Base-by-base conservation (phyloP, 2,329 filamentous ascomycete species). In the Fusarium fracticaudum region DNA sequence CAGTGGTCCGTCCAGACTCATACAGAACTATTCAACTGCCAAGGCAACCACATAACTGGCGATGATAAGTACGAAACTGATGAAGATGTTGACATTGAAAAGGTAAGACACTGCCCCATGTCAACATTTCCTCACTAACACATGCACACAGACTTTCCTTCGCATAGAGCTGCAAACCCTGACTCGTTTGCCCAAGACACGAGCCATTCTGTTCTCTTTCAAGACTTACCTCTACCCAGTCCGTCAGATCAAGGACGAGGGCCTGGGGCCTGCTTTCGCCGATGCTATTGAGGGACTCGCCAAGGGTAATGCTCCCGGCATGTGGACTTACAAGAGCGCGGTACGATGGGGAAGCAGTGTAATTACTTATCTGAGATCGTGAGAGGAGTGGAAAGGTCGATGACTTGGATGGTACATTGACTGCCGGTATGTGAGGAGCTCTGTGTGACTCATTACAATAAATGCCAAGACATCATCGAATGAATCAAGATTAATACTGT, bases 1-100 rank as follows among this genome's bases (percentile, higher is more conserved):
- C 8, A 78, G 76, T 78, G 76, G 76, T 78, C 73, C 8, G 72
- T 75, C 4, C 73, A 75, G 18, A 71, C 61, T n/a, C 73, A 75
- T 31, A 64, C 72, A 13, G 72, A 74, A n/a, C 13, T 74, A 8
- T 75, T 74, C 15, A 72, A 70, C 22, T 75, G 72, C 5, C 48
- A 63, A 5, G 72, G 59, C 8, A 74, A 74, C 26, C 43, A 60
- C 48, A 75, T 77, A 6, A 77, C 55, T 4, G 76, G 57, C 9
- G 60, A 74, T 20, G 74, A 76, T 1, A 50, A 41, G 6, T 63
- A 59, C 37, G 14, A 74, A 22, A 37, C 51, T 3, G 55, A 74
- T 1, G 71, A 67, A 40, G 62, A 45, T 8, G 61, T 73, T 5
- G 48, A 64, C 1, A 74, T 73, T 13, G 67, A 74, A 26, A 61